phyloP scores from a whole-genome alignment of 139 green algal genomes.

The Asterochloris erici region DNA sequence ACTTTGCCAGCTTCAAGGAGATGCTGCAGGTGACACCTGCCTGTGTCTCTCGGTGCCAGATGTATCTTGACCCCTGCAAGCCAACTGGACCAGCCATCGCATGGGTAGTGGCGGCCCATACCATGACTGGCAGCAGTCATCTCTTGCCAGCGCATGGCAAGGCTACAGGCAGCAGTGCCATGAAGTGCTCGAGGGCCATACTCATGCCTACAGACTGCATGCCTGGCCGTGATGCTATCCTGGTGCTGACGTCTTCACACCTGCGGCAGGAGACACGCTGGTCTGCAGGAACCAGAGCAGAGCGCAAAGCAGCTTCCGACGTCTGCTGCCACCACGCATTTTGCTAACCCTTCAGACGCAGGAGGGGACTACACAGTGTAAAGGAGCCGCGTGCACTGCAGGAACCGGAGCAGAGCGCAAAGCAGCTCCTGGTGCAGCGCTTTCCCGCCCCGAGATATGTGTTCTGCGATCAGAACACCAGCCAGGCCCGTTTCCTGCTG shows the following conservation, averaged over 20 bases:
- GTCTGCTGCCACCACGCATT: neutral
- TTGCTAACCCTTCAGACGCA: too few species aligned
- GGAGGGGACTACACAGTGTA: neutral
- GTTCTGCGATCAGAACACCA: slow-evolving; percentile 96
- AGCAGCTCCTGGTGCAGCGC: slow-evolving; percentile 59
- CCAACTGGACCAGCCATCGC: too few species aligned
- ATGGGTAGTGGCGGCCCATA: too few species aligned
- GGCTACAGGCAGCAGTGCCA: neutral
- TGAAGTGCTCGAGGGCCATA: too few species aligned
- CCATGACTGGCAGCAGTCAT: too few species aligned
- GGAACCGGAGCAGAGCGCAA: slow-evolving; percentile 54
- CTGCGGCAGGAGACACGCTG: too few species aligned
- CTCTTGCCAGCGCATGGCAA: neutral
- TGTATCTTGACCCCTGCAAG: neutral
- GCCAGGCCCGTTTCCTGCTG: slow-evolving; percentile 94
- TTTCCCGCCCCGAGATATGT: slow-evolving; percentile 93
- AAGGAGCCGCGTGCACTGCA: neutral
- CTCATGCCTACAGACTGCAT: too few species aligned
- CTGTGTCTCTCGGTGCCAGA: neutral
- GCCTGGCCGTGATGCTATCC: too few species aligned
- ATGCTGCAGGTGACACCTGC: slow-evolving; percentile 65
- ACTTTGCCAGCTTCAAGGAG: slow-evolving; percentile 87
- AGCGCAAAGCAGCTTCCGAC: neutral
- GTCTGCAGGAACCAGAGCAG: too few species aligned
- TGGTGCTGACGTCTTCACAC: too few species aligned